Percentiles rank a stretch among this genome's conserved stretches.
Conservation (phyloP, 129 eudicot genomes). For the Flaveria linearis region DNA sequence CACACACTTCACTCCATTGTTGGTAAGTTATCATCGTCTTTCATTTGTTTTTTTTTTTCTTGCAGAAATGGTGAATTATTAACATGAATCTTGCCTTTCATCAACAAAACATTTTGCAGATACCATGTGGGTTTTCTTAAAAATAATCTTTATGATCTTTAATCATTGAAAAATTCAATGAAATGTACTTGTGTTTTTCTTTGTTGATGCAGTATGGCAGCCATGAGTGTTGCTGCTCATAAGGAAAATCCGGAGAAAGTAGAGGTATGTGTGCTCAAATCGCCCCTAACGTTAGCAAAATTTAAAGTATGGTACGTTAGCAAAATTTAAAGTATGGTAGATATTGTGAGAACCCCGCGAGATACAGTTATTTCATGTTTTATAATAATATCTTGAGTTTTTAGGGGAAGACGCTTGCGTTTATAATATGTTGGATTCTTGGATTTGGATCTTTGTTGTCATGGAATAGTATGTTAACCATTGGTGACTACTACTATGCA, state of each 20-base stretch:
- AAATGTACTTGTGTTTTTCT: not conserved
- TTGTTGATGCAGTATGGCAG: slow-evolving; percentile 25
- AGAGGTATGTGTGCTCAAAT: slow-evolving; percentile 49
- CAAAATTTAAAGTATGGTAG: too few relatives aligned
- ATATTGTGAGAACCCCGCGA: too few relatives aligned
- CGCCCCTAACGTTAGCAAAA: too few relatives aligned
- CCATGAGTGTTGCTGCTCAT: slow-evolving; percentile 33
- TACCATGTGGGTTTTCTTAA: too few relatives aligned
- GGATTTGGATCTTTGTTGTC: slow-evolving; percentile 77
- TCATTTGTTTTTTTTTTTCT: too few relatives aligned
- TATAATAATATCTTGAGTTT: not conserved
- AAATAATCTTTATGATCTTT: not conserved
- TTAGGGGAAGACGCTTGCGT: slow-evolving; percentile 60
- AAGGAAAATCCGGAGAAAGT: slow-evolving; percentile 44
- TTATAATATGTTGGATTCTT: slow-evolving; percentile 65
- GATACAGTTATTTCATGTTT: not conserved
- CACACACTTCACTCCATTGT: too few relatives aligned
- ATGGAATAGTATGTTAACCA: slow-evolving; percentile 83
- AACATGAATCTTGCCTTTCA: too few relatives aligned
- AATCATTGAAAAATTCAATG: not conserved
- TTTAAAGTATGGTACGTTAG: too few relatives aligned
- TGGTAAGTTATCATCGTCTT: too few relatives aligned
- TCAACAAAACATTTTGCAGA: too few relatives aligned
- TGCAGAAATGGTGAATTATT: too few relatives aligned
- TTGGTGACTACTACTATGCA: slow-evolving; percentile 59